Percentiles rank a stretch among this genome's conserved stretches.
phyloP scores from a whole-genome alignment of 192 early-diverging fungal species.

The Podila minutissima region DNA sequence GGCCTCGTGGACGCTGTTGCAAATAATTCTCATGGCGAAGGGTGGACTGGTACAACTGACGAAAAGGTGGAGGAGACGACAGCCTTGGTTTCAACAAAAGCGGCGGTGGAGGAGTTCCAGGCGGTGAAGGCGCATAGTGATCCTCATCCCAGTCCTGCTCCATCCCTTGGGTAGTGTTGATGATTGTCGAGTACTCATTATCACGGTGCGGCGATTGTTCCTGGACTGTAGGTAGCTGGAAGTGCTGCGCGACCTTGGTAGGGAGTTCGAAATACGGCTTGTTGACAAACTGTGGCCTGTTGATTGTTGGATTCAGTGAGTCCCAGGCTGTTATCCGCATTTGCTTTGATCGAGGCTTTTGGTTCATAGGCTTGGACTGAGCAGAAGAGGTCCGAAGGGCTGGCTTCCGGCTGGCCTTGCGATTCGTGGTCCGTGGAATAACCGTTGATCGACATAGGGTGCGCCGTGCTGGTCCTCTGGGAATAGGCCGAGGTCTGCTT shows the following conservation, averaged over 20 bases:
- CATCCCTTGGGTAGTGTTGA: background rate
- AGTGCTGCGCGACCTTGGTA: background rate
- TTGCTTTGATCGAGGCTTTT: conserved; percentile 1
- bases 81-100: background rate
- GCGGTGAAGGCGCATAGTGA: background rate
- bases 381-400: no score
- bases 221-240: background rate
- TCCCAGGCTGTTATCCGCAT: conserved; percentile 7
- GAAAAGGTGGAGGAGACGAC: background rate
- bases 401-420: background rate
- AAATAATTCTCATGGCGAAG: background rate
- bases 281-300: conserved; percentile 21
- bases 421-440: background rate
- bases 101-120: background rate
- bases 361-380: background rate
- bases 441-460: background rate
- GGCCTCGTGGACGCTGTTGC: background rate
- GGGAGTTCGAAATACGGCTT: conserved; percentile 13
- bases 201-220: background rate
- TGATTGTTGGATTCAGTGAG: background rate
- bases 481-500: background rate
- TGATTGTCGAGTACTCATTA: background rate
- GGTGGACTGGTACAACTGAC: background rate
- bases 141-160: background rate
- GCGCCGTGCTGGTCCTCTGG: background rate